Conservation (phyloP, 1,284 basidiomycete genomes). For the Cutaneotrichosporon mucoides region DNA sequence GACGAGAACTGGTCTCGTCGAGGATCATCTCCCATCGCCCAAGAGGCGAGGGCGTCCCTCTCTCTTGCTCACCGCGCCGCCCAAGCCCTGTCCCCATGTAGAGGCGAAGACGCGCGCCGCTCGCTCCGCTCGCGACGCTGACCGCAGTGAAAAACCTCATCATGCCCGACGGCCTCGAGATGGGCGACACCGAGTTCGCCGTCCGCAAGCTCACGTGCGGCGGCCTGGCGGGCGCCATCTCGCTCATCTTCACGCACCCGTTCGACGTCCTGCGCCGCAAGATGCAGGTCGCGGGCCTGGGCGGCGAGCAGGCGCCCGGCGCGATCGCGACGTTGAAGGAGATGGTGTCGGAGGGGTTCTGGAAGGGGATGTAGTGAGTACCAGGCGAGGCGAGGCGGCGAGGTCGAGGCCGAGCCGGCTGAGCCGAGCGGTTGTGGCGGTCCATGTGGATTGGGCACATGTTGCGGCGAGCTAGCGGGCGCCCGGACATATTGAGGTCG, state of each 20-base stretch:
- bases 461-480: too few species aligned
- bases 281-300: constrained; percentile 67
- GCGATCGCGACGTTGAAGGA: constrained; percentile 70
- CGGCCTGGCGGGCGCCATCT: constrained; percentile 61
- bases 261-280: constrained; percentile 90
- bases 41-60: too few species aligned
- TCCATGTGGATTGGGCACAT: too few species aligned
- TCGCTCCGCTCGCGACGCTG: neutral
- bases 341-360: constrained; percentile 69
- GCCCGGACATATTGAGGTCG: too few species aligned
- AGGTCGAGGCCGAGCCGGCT: too few species aligned
- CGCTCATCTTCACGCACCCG: constrained; percentile 91
- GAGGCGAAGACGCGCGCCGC: too few species aligned
- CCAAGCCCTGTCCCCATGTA: too few species aligned
- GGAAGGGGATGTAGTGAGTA: constrained; percentile 50
- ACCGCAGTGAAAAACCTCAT: constrained; percentile 30
- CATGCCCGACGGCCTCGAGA: constrained; percentile 25
- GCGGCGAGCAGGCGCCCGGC: constrained; percentile 60
- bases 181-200: constrained; percentile 33
- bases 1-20: too few species aligned
- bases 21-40: too few species aligned
- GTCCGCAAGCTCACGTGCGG: constrained; percentile 51
- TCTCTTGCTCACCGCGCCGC: too few species aligned
- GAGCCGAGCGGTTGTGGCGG: too few species aligned
- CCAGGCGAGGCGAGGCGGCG: too few species aligned